Evolutionary conservation across 768 basidiomycete species (phyloP), one percentile per base, ranked within the genome.

Genomic region (Podaxis carcinomalis): DNA sequence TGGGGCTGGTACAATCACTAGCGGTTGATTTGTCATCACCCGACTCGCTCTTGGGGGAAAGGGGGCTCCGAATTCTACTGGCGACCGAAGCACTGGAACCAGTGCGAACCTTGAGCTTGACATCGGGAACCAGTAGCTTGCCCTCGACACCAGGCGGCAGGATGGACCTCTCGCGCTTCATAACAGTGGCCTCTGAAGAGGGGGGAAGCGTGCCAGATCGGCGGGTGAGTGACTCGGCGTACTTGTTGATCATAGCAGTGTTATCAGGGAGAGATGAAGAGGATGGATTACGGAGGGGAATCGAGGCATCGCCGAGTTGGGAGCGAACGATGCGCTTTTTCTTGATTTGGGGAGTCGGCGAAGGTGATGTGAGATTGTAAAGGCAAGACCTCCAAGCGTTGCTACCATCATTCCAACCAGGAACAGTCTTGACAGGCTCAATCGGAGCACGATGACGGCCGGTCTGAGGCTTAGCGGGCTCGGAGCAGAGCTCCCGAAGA

Each of bases 361-460:
- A 71, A 6, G 78, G 78, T 1, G 77, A 67, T 1, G 78, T 71
- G 61, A 85, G 76, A 42, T 75, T 78, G 68, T 88, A 88, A 0
- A 85, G 78, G 5, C 74, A 75, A 0, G 84, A 76, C n/a, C 86
- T 81, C 86, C 86, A 88, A 0, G 81, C 83, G 59, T 83, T 76
- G 16, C 77, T 79, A 46, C 86, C 86, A 61, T 88, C 86, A 0
- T 83, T 87, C 87, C 86, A 88, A 9, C 87, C 86, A 0, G 84
- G 83, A 35, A 87, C 80, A 2, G 73, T 71, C 19, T 75, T 77
- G 49, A 69, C 73, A 1, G 75, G 73, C 55, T 74, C 73, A 7
- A 66, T 60, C 2, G 69, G 64, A 10, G 66, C 62, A n/a, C 66
- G 51, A 54, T 70, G 63, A 37, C 66, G 73, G 7, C 70, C 64